phyloP scores from a whole-genome alignment of 345 rosid species.

The Salix udensis region DNA sequence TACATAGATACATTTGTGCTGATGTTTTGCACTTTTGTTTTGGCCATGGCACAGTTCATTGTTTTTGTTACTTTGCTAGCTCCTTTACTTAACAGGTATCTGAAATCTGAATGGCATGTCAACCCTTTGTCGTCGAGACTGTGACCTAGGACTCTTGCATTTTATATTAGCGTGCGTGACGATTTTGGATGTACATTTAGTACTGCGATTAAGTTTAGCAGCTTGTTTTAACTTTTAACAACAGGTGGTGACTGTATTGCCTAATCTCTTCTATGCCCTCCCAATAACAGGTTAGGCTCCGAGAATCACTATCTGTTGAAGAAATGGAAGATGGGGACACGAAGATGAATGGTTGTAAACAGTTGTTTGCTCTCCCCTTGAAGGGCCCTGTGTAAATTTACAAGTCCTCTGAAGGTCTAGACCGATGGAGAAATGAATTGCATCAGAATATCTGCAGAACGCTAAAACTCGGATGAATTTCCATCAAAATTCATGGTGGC shows the following conservation, averaged over 20 bases:
- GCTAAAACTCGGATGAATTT: neutral
- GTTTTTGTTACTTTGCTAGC: neutral
- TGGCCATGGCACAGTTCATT: neutral
- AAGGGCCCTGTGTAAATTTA: too few relatives aligned
- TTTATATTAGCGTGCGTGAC: neutral
- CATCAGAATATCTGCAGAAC: neutral
- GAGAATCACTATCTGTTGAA: neutral
- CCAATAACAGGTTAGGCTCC: neutral
- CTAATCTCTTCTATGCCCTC: neutral
- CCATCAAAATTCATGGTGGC: neutral
- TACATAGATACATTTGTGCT: neutral
- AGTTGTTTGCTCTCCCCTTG: neutral
- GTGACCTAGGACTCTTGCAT: neutral
- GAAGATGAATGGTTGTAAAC: neutral
- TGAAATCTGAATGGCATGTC: neutral
- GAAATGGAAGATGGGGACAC: neutral
- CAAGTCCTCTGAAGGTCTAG: neutral
- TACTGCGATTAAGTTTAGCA: neutral
- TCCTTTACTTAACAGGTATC: neutral
- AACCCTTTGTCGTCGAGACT: neutral
- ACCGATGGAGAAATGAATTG: neutral
- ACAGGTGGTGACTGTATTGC: neutral
- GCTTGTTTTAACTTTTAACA: neutral
- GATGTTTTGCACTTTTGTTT: neutral
- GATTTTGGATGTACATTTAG: neutral